phyloP scores from a whole-genome alignment of 2,329 filamentous ascomycete genomes.

The Colletotrichum sp. region DNA sequence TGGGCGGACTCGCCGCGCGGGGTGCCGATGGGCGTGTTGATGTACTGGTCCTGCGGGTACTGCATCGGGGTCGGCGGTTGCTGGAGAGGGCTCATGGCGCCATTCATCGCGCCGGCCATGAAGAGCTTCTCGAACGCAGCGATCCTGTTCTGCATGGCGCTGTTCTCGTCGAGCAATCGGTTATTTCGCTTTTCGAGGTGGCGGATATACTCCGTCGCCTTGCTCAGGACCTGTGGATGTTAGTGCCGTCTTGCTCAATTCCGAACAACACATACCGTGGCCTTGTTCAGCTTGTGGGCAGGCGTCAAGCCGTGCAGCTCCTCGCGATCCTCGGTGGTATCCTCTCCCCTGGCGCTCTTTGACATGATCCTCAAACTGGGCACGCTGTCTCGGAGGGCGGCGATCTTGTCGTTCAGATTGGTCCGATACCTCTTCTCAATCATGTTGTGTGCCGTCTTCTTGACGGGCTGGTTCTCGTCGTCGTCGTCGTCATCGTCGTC shows the following conservation, averaged over 20 bases:
- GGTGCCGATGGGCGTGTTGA: constrained; percentile 47
- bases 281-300: constrained; percentile 95
- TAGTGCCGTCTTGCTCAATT: not conserved
- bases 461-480: constrained; percentile 62
- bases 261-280: constrained; percentile 65
- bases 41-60: constrained; percentile 52
- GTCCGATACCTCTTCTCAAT: constrained; percentile 97
- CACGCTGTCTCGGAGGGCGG: constrained; percentile 87
- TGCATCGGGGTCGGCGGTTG: constrained; percentile 58
- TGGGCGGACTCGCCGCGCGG: constrained; percentile 47
- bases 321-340: constrained; percentile 75
- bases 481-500: constrained; percentile 62
- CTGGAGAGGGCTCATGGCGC: constrained; percentile 58
- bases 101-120: constrained; percentile 74
- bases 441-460: constrained; percentile 98
- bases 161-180: constrained; percentile 81
- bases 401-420: constrained; percentile 97
- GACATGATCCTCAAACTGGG: constrained; percentile 87
- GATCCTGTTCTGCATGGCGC: constrained; percentile 76
- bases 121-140: constrained; percentile 80
- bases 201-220: constrained; percentile 94
- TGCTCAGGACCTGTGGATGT: constrained; percentile 72
- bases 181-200: constrained; percentile 92
- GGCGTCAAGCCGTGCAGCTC: constrained; percentile 82
- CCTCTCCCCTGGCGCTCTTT: constrained; percentile 71